These are phyloP conservation scores for Magnolia officinalis DNA, from an alignment of 164 flowering plant species.

Conservation along the genomic window DNA sequence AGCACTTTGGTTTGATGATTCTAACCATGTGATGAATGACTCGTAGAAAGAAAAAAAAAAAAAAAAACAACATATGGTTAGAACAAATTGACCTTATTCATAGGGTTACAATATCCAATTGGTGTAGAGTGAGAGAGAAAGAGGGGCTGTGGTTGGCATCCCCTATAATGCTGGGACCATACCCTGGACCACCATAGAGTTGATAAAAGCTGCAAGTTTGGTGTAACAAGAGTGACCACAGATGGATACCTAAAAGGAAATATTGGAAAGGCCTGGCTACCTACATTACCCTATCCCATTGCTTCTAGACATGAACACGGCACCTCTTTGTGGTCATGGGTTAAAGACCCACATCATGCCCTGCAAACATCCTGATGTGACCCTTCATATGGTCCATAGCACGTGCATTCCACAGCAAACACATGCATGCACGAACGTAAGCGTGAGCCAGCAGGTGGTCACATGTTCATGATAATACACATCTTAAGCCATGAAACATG, in stretches of 20 bases:
- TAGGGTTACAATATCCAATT: no score
- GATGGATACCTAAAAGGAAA: background rate
- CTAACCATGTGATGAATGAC: no score
- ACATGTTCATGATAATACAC: background rate
- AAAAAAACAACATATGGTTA: no score
- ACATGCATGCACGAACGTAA: background rate
- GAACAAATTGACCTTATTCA: no score
- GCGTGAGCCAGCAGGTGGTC: background rate
- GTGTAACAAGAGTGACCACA: constrained; percentile 5
- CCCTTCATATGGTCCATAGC: constrained; percentile 1
- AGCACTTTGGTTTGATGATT: no score
- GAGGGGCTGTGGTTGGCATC: no score
- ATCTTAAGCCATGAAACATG: no score
- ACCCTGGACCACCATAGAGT: constrained; percentile 5
- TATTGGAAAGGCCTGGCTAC: background rate
- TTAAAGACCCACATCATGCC: background rate
- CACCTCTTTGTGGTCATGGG: background rate
- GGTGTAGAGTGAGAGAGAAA: no score
- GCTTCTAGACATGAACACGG: background rate
- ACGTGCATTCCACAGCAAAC: background rate
- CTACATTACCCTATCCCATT: background rate
- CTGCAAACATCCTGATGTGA: background rate
- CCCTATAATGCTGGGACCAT: background rate
- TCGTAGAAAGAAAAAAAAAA: no score
- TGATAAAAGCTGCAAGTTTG: constrained; percentile 3